Percentiles rank a stretch among this genome's conserved stretches.
Conservation (phyloP, 2,329 filamentous ascomycete genomes). For the Trichoderma asperellum region DNA sequence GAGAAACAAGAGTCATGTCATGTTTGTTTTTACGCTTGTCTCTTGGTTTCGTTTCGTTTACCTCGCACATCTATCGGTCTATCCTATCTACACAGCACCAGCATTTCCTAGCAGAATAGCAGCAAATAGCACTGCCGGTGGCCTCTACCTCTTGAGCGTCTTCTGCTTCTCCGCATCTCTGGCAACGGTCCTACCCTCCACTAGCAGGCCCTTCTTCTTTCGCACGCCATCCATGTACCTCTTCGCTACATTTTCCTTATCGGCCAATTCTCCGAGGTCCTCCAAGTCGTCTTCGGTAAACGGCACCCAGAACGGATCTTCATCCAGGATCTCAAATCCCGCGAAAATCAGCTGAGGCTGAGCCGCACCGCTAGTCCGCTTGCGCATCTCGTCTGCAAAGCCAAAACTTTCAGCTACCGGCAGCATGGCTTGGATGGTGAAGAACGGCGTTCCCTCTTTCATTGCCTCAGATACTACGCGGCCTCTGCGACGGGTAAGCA, state of each 20-base stretch:
- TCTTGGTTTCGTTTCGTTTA: neutral
- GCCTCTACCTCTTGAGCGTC: conserved; percentile 61
- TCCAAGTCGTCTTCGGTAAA: conserved; percentile 96
- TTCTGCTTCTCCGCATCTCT: conserved; percentile 92
- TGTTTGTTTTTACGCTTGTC: conserved; percentile 13
- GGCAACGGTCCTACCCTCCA: conserved; percentile 75
- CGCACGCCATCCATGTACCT: conserved; percentile 91
- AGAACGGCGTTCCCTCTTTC: conserved; percentile 95
- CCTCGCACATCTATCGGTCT: neutral
- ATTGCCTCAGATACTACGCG: conserved; percentile 87
- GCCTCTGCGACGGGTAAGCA: conserved; percentile 92
- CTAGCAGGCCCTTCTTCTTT: conserved; percentile 82
- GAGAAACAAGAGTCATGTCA: neutral
- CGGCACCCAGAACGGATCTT: conserved; percentile 97
- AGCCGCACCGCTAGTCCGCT: conserved; percentile 86
- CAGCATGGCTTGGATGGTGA: conserved; percentile 85
- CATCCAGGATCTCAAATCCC: conserved; percentile 89
- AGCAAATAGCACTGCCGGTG: neutral
- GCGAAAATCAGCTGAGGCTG: conserved; percentile 92
- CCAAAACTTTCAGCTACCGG: conserved; percentile 96
- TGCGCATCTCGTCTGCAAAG: conserved; percentile 94
- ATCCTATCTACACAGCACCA: neutral
- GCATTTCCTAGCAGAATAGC: neutral
- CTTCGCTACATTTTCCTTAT: conserved; percentile 95
- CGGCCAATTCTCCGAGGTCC: conserved; percentile 90